phyloP scores from a whole-genome alignment of 306 rosid genomes.

The Malus fusca region DNA sequence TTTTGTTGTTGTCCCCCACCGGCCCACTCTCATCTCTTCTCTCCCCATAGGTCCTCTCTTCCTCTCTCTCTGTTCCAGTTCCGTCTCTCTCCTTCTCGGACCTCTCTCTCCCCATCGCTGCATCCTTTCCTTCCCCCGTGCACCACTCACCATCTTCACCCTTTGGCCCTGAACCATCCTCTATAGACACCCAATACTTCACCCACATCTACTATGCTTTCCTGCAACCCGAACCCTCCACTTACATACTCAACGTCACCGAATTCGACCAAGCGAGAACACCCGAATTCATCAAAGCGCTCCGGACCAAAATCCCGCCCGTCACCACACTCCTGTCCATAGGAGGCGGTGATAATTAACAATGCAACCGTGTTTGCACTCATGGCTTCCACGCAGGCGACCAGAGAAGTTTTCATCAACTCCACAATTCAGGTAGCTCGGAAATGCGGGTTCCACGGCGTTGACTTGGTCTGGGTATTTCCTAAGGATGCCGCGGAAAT shows the following conservation, averaged over 20 bases:
- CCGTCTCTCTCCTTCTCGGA: no score
- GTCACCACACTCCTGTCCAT: constrained; percentile 54
- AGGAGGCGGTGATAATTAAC: constrained; percentile 49
- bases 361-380: constrained; percentile 41
- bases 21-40: no score
- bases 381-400: constrained; percentile 28
- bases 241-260: constrained; percentile 36
- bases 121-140: no score
- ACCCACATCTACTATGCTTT: constrained; percentile 75
- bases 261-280: constrained; percentile 19
- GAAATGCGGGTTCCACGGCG: constrained; percentile 52
- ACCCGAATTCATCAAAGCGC: constrained; percentile 32
- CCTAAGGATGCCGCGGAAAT: constrained; percentile 43
- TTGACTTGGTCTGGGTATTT: constrained; percentile 84
- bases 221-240: constrained; percentile 29
- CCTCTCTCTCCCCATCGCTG: no score
- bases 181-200: constrained; percentile 46
- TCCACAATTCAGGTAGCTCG: constrained; percentile 60
- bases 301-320: constrained; percentile 27
- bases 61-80: no score
- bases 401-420: constrained; percentile 44
- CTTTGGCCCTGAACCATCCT: constrained; percentile 15
- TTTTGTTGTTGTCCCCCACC: no score
- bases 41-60: no score
- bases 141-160: no score